phyloP scores from a whole-genome alignment of 1,284 basidiomycete species.

The Gomphus bonarii region DNA sequence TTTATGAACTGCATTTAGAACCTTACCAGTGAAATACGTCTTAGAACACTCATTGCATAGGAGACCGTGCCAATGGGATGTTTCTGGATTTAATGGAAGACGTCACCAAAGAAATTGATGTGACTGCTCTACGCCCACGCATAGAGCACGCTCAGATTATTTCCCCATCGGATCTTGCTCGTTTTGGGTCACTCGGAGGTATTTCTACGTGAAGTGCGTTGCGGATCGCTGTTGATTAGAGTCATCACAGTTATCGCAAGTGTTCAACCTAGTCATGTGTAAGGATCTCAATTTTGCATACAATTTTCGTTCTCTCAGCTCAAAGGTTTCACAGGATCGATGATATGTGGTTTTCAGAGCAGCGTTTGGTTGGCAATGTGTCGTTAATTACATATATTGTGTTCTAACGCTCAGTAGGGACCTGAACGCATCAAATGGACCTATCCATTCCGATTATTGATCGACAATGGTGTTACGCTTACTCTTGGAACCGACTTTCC shows the following conservation, averaged over 20 bases:
- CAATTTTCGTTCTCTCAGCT: neutral
- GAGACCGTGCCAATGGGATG: constrained; percentile 78
- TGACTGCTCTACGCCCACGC: constrained; percentile 50
- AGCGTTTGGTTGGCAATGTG: constrained; percentile 36
- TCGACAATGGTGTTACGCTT: constrained; percentile 47
- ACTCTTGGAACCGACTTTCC: constrained; percentile 84
- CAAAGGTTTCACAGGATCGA: constrained; percentile 35
- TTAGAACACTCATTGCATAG: constrained; percentile 85
- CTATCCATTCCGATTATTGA: constrained; percentile 78
- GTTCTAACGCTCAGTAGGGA: constrained; percentile 28
- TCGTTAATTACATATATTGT: neutral
- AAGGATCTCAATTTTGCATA: neutral
- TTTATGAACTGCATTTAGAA: neutral
- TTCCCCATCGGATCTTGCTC: constrained; percentile 52
- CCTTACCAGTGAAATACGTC: neutral
- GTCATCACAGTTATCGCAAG: constrained; percentile 66
- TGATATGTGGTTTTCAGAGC: constrained; percentile 88
- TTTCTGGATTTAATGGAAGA: constrained; percentile 74
- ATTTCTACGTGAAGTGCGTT: neutral
- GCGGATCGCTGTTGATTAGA: neutral
- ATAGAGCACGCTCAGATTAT: constrained; percentile 92
- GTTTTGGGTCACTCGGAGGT: constrained; percentile 68
- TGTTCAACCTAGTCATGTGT: constrained; percentile 86
- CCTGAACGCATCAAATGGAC: constrained; percentile 72
- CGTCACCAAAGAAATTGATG: constrained; percentile 39